Conservation (phyloP, 805 yeast genomes). For the Yamadazyma kitorensis region DNA sequence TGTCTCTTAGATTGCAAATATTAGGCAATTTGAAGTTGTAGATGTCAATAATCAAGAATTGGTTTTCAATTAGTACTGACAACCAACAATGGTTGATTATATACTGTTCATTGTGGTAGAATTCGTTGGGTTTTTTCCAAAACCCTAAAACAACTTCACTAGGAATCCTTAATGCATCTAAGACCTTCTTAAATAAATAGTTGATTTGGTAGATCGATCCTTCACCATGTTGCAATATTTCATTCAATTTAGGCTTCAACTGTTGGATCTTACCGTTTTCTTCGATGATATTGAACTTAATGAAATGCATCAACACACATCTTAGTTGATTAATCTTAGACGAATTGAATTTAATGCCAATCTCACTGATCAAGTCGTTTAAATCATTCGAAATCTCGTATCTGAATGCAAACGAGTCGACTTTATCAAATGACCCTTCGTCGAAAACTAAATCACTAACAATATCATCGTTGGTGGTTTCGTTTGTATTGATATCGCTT, state of each 20-base stretch:
- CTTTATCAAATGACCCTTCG: slow-evolving; percentile 18
- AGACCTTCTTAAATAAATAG: slow-evolving; percentile 69
- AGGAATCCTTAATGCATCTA: slow-evolving; percentile 65
- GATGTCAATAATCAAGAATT: slow-evolving; percentile 76
- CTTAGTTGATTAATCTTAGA: slow-evolving; percentile 53
- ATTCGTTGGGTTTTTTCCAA: slow-evolving; percentile 72
- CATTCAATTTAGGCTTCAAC: slow-evolving; percentile 39
- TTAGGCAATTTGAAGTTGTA: slow-evolving; percentile 34
- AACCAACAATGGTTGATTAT: slow-evolving; percentile 87
- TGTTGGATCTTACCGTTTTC: slow-evolving; percentile 36
- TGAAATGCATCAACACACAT: slow-evolving; percentile 64
- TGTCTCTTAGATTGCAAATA: slow-evolving; percentile 28
- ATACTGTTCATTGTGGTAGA: slow-evolving; percentile 48
- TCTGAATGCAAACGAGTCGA: slow-evolving; percentile 30
- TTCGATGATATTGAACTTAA: slow-evolving; percentile 52
- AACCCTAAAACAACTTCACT: slow-evolving; percentile 81
- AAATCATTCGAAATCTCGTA: slow-evolving; percentile 30
- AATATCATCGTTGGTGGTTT: slow-evolving; percentile 21
- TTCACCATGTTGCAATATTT: slow-evolving; percentile 44
- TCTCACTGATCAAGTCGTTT: slow-evolving; percentile 41
- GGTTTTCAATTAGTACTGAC: slow-evolving; percentile 68
- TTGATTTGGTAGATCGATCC: slow-evolving; percentile 74
- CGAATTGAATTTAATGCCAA: slow-evolving; percentile 36
- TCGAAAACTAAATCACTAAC: slow-evolving; percentile 14
- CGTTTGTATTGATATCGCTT: slow-evolving; percentile 42